Base-by-base conservation (phyloP, 2,329 filamentous ascomycete species). In the Fusarium penzigii region DNA sequence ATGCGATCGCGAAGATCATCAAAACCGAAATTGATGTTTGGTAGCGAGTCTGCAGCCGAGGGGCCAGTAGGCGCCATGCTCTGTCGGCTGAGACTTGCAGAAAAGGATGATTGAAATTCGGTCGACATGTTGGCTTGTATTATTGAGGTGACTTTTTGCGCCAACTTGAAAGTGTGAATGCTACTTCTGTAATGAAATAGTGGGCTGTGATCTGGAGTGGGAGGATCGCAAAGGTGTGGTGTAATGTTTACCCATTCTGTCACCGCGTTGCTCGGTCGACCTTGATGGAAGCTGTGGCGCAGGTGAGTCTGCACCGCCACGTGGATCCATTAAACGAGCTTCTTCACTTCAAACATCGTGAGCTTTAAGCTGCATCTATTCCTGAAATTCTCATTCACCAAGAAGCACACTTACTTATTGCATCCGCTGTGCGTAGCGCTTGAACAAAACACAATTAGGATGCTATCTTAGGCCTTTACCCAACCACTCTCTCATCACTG, bases 1-100 rank as follows among this genome's bases (percentile, higher is more conserved):
- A 99, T 97, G 73, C 92, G 89, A 66, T 93, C 91, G 73, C 93
- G 92, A 68, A 99, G 75, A 63, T 97, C 91, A 65, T 97, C 92
- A 72, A 97, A 97, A 52, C 92, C 92, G 71, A 99, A 97, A 73
- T 96, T 92, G 72, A 96, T 89, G 69, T 82, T 90, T 36, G 94
- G 94, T 9, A 99, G 84, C 45, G 85, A 84, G 69, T 92, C 88
- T 40, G 86, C 87, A 75, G 90, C 84, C 7, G 86, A 89, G 13
- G 85, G 82, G 40, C 78, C 83, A 43, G 78, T 75, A 39, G 84
- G 78, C 29, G 81, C 78, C 57, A 83, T 74, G 14, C 83, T 81
- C 59, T 82, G 82, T 63, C 84, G 78, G 65, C 75, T 76, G 43
- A 80, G 73, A 71, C 83, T 86, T 50, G 82, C 82, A 12, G 87